Evolutionary conservation across 139 green algal species (phyloP).

Genomic region (Coccomyxa sp.): DNA sequence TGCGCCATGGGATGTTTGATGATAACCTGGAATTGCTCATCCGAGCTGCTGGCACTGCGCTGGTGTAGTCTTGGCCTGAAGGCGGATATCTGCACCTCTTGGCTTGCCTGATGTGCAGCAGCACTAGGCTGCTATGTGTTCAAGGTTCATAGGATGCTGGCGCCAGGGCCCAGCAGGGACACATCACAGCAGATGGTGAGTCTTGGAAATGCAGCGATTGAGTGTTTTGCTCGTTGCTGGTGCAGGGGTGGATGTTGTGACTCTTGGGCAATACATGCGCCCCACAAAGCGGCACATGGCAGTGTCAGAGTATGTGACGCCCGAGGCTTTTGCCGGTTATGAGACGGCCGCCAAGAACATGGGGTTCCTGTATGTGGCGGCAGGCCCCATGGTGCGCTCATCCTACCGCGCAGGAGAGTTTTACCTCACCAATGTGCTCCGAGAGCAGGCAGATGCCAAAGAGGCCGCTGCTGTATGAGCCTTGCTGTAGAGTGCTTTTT

Average conservation of each 20-base stretch:
- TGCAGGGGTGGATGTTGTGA: conserved; percentile 92
- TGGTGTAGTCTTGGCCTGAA: too few relatives aligned
- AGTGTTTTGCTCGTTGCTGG: too few relatives aligned
- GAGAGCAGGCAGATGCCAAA: not conserved
- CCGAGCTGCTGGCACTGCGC: too few relatives aligned
- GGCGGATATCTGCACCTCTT: too few relatives aligned
- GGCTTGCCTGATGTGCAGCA: too few relatives aligned
- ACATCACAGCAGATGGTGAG: too few relatives aligned
- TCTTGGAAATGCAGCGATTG: too few relatives aligned
- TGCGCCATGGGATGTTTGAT: too few relatives aligned
- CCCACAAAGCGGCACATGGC: conserved; percentile 96
- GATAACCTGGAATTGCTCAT: too few relatives aligned
- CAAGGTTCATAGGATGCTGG: too few relatives aligned
- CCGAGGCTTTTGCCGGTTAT: conserved; percentile 89
- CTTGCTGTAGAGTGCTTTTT: not conserved
- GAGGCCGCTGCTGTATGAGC: not conserved
- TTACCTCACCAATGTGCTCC: conserved; percentile 20
- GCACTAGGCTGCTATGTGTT: too few relatives aligned
- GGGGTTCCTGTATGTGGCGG: conserved; percentile 93
- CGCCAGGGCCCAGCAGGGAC: too few relatives aligned
- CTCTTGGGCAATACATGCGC: conserved; percentile 98
- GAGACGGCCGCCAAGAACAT: conserved; percentile 71
- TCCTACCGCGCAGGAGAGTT: conserved; percentile 78
- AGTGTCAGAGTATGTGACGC: conserved; percentile 96
- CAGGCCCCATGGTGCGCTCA: conserved; percentile 89